Base-by-base conservation (phyloP, 768 basidiomycete genomes). In the Leccinellum luteum region DNA sequence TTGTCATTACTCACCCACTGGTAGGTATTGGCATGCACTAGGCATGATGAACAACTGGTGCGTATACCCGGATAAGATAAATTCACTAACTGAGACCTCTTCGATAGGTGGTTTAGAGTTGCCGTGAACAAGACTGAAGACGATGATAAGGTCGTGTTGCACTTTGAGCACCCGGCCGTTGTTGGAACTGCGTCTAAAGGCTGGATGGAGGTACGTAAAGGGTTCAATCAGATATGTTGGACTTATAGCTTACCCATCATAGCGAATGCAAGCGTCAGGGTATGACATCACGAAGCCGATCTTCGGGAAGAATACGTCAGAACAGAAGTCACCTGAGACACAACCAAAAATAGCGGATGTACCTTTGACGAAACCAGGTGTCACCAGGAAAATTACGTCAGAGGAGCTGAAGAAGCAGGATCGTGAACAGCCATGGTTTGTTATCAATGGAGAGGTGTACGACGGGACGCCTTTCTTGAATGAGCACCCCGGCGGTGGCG, bases 161-260 rank as follows among this genome's bases (percentile, higher is more conserved):
- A 61, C 4, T 85, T 85, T 63, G 84, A 86, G 67, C 85, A 86
- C 66, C 85, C 85, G 0, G 82, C 84, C 2, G 70, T 78, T 63
- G 79, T 77, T 1, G 84, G 81, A 6, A 69, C 69, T 5, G 71
- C 72, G 38, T 57, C 75, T 19, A 79, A 79, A 6, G 84, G 85
- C 3, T 87, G 85, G 85, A 86, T 86, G 85, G 76, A 83, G 65
- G 73, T 76, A 50, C 6, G 56, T 53, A 23, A 28, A 47, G 21
- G 10, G 23, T 21, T 31, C 15, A 41, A 27, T 51, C 2, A 31
- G 17, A 43, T 21, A 0, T 48, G 4, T 28, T 34, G 25, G 15
- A 52, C 31, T n/a, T 1, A 35, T 48, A 13, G 32, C 58, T 50
- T 48, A 52, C 30, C 49, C n/a, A 15, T 10, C 25, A 14, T 27